Conservation (phyloP, 495 filamentous ascomycete genomes). For the Glutinoglossum americanum region DNA sequence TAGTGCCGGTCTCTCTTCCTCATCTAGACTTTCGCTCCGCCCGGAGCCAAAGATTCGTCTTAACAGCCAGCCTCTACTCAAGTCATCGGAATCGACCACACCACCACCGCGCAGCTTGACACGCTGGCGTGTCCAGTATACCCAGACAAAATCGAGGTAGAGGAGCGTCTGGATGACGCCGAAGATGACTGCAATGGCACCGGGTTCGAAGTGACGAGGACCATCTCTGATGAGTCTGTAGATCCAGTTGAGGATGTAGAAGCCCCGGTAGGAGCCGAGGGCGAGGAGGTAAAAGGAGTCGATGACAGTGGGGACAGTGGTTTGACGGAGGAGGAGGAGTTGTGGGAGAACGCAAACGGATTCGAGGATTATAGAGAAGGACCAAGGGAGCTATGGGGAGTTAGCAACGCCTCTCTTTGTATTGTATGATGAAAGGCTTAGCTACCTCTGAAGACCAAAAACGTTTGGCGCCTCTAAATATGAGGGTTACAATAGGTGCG, state of each 20-base stretch:
- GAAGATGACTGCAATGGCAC: constrained; percentile 44
- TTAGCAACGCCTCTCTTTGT: neutral
- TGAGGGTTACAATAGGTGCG: neutral
- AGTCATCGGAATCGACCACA: constrained; percentile 82
- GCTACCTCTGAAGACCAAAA: neutral
- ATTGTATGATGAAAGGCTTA: neutral
- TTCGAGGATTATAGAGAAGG: constrained; percentile 78
- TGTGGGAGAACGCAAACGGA: constrained; percentile 81
- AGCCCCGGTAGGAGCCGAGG: constrained; percentile 68
- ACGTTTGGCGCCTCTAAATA: neutral
- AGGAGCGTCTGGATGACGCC: constrained; percentile 78
- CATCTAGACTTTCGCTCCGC: constrained; percentile 24
- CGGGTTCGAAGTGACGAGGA: constrained; percentile 33
- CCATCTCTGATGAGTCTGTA: constrained; percentile 33
- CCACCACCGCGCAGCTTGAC: constrained; percentile 86
- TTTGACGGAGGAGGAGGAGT: constrained; percentile 76
- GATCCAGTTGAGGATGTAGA: constrained; percentile 92
- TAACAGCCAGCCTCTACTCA: constrained; percentile 60
- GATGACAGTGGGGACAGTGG: constrained; percentile 86
- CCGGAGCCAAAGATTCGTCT: constrained; percentile 17
- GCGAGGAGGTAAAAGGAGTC: constrained; percentile 83
- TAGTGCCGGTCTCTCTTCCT: constrained; percentile 23
- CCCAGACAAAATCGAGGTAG: constrained; percentile 91
- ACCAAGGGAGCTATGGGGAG: constrained; percentile 40
- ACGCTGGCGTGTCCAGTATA: constrained; percentile 80